Evolutionary conservation across 164 flowering plant genomes (phyloP), one percentile per base, ranked within the genome.

Genomic region (Sextonia rubra): DNA sequence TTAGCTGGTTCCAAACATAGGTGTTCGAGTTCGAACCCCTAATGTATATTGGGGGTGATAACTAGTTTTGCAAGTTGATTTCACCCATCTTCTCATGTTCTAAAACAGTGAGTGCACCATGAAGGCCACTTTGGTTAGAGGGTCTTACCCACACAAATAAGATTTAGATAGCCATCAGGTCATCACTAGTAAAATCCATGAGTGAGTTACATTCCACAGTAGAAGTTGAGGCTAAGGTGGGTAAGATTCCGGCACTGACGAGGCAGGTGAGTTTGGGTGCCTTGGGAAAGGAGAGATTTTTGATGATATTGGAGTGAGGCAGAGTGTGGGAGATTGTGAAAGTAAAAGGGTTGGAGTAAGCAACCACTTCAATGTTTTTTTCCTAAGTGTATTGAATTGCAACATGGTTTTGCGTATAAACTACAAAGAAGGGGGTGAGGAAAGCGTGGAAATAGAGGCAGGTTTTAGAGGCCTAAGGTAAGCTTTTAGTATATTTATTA

Each of bases 291-390:
- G 58, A 52, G 3, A 18, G 4, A 52, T 64, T 64, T 22, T 82
- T 77, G 81, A 80, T 84, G 84, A 87, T 74, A 81, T 79, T 73
- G 71, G 74, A 76, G 85, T 80, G 82, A 80, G 86, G 80, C 77
- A 81, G 86, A 80, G 86, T 90, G 68, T 87, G 76, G 96, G 88
- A 76, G 86, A 83, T 71, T 79, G 96, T 84, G 91, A 90, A 90
- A 90, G 88, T 77, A 75, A 75, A 86, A 85, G 79, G 75, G 76
- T 74, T 75, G 60, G 80, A 82, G 81, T 72, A 78, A 81, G 81
- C 83, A 81, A 81, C 78, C 74, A 74, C 71, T 74, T 63, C 78
- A 77, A 77, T 82, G 80, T 77, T 74, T 75, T 77, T 61, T 60
- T 47, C 58, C 49, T 65, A 27, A 56, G 70, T 73, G 22, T 64